Evolutionary conservation across 2,329 filamentous ascomycete genomes (phyloP), one percentile per base, ranked within the genome.

Genomic region (Colletotrichum sp.): DNA sequence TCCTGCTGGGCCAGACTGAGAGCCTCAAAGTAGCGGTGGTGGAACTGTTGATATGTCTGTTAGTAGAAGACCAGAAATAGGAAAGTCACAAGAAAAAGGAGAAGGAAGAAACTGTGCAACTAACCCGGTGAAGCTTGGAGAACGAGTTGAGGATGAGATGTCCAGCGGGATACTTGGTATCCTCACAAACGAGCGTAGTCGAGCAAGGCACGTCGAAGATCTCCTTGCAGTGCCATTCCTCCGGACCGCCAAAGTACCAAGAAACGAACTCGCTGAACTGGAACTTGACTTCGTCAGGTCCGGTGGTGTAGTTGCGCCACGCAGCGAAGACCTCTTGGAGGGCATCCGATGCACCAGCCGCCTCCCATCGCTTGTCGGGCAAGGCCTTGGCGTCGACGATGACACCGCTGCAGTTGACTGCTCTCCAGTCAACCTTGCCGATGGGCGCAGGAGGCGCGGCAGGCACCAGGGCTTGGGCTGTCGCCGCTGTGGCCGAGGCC

Each of bases 241-340:
- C 70, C 1, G 70, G 70, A 1, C 70, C 70, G 6, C 70, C 70
- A 21, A 72, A 44, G 10, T 30, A 72, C 70, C 70, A 72, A 1
- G 70, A 72, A 4, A 28, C 70, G 16, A 60, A 72, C 63, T 72
- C 36, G 34, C 70, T 72, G 52, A 72, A 72, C 70, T 72, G 63
- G n/a, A 72, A 72, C 15, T 59, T 68, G 70, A 68, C 52, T 26
- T 68, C 32, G 15, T 68, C 7, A 6, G 70, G 49, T 10, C 32
- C 12, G 6, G 34, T 13, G n/a, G 18, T 65, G 26, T 72, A 72
- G 18, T 72, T 57, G 24, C n/a, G 32, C 70, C 70, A 72, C 2
- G 44, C 69, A 5, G 18, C 18, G 63, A 72, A 18, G 4, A 60
- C 63, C 7, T 72, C 63, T 1, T 60, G 55, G 10, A 72, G 63